Evolutionary conservation across 805 yeast species (phyloP).

Genomic region (Kregervanrija delftensis): DNA sequence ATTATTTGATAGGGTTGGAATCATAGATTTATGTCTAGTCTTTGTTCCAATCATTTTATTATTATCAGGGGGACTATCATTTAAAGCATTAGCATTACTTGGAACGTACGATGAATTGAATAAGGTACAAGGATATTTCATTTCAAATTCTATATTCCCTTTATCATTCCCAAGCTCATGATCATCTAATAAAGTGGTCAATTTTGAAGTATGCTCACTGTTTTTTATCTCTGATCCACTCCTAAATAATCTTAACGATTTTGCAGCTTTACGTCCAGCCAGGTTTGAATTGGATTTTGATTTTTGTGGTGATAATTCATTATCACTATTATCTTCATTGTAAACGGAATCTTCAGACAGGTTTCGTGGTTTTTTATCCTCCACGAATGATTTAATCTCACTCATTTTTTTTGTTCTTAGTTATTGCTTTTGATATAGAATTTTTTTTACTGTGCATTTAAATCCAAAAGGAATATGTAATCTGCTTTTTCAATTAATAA

Average conservation of each 20-base stretch:
- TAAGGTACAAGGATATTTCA: neutral
- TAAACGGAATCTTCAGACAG: neutral
- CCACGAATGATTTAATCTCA: neutral
- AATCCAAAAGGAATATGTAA: too few species aligned
- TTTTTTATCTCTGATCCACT: neutral
- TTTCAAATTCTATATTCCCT: neutral
- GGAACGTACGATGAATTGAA: neutral
- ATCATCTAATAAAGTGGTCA: conserved; percentile 1
- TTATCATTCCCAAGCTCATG: neutral
- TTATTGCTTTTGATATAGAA: too few species aligned
- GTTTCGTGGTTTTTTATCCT: neutral
- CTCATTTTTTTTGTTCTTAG: too few species aligned
- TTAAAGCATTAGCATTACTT: neutral
- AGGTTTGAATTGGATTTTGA: conserved; percentile 7
- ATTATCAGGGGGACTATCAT: neutral
- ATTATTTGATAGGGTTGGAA: conserved; percentile 1
- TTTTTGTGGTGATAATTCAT: conserved; percentile 4
- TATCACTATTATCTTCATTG: neutral
- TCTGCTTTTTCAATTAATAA: too few species aligned
- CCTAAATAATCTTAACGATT: conserved; percentile 46
- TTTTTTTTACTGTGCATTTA: too few species aligned
- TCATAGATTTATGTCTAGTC: neutral
- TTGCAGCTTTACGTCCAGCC: conserved; percentile 41
- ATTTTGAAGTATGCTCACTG: too few species aligned
- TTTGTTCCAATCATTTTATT: neutral